These are phyloP conservation scores for Pyrenophora graminea DNA, from an alignment of 2,329 filamentous ascomycete genomes.

Conservation along the genomic window DNA sequence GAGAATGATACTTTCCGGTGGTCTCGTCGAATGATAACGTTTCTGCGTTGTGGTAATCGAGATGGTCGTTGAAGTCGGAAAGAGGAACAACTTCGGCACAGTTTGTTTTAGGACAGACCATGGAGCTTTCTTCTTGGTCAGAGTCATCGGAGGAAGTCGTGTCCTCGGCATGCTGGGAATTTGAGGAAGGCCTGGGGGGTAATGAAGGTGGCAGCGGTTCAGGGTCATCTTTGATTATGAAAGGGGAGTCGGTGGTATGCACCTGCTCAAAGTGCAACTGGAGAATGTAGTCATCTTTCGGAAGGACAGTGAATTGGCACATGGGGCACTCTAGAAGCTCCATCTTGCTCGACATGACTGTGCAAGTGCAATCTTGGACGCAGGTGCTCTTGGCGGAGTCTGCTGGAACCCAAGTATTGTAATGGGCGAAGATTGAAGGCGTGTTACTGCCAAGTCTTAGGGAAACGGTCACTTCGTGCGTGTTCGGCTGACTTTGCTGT, in stretches of 20 bases:
- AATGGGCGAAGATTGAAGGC: not conserved
- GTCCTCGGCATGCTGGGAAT: constrained; percentile 20
- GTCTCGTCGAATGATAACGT: constrained; percentile 45
- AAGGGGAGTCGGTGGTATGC: constrained; percentile 47
- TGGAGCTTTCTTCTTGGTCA: constrained; percentile 34
- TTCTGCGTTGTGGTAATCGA: constrained; percentile 51
- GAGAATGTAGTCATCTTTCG: constrained; percentile 39
- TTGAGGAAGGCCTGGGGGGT: constrained; percentile 25
- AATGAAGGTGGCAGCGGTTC: constrained; percentile 32
- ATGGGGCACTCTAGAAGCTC: constrained; percentile 42
- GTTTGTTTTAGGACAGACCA: constrained; percentile 48
- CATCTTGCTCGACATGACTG: constrained; percentile 22
- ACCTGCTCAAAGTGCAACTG: constrained; percentile 49
- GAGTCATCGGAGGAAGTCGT: constrained; percentile 39
- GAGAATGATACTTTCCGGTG: constrained; percentile 41
- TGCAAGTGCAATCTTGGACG: constrained; percentile 2
- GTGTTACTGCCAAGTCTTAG: not conserved
- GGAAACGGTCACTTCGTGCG: constrained; percentile 14
- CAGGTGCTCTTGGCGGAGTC: constrained; percentile 5
- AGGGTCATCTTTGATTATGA: constrained; percentile 39
- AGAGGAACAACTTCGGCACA: constrained; percentile 51
- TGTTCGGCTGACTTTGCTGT: constrained; percentile 8
- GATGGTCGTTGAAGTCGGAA: constrained; percentile 52
- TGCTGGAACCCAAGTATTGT: not conserved
- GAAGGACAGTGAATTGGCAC: constrained; percentile 38